These are phyloP conservation scores for Chlorella sp. DNA, from an alignment of 139 green algal genomes.

Conservation along the genomic window DNA sequence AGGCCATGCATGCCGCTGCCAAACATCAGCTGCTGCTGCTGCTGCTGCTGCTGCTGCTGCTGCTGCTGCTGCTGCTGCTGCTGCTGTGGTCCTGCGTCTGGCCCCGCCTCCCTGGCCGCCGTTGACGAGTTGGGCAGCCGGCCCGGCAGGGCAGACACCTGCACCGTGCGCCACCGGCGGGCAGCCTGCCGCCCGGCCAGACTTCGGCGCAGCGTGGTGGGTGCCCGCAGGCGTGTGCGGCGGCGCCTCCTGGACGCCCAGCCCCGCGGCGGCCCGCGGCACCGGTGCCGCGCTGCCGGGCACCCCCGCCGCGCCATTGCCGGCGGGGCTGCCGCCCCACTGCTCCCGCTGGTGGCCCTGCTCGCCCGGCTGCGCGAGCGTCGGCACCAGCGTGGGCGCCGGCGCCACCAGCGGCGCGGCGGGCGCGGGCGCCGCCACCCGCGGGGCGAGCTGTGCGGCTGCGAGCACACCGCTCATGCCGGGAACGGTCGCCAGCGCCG, in stretches of 20 bases:
- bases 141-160: neutral
- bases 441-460: too few relatives aligned
- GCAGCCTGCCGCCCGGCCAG: neutral
- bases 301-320: too few relatives aligned
- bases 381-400: too few relatives aligned
- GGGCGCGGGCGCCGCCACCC: too few relatives aligned
- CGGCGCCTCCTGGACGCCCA: neutral
- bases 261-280: too few relatives aligned
- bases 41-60: neutral
- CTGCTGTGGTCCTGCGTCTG: neutral
- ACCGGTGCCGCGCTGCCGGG: neutral
- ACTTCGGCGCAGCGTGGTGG: neutral
- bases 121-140: too few relatives aligned
- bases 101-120: neutral
- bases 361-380: too few relatives aligned
- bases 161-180: neutral
- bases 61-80: neutral
- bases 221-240: neutral
- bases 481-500: too few relatives aligned
- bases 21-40: neutral
- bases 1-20: neutral
- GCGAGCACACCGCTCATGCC: too few relatives aligned
- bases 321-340: too few relatives aligned
- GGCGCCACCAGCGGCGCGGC: too few relatives aligned
- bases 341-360: too few relatives aligned